Evolutionary conservation across 116 monocot genomes (phyloP).

Genomic region (Papilionanthe hybrid): DNA sequence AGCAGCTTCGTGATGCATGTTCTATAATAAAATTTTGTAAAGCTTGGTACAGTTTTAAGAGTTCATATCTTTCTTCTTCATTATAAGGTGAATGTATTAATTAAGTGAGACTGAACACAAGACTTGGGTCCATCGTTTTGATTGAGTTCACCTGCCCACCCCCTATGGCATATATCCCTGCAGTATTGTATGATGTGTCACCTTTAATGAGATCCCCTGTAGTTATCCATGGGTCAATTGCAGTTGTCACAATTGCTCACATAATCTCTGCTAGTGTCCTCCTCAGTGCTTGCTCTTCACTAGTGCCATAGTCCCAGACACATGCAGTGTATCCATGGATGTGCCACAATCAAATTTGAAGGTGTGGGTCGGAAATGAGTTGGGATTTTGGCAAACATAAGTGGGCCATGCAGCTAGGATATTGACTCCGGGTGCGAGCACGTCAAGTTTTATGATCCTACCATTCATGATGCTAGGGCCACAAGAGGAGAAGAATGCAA

Average conservation of each 20-base stretch:
- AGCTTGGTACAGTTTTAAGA: too few relatives aligned
- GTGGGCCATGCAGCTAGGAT: slow-evolving; percentile 28
- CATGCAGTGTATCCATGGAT: slow-evolving; percentile 34
- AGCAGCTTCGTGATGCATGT: too few relatives aligned
- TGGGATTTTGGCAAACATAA: not conserved
- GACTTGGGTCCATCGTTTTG: slow-evolving; percentile 20
- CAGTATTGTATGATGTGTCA: not conserved
- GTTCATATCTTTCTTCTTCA: too few relatives aligned
- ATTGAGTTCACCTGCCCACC: slow-evolving; percentile 18
- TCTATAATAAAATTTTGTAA: too few relatives aligned
- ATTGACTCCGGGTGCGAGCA: slow-evolving; percentile 27
- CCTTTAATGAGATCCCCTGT: not conserved
- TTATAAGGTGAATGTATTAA: too few relatives aligned
- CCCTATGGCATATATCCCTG: slow-evolving; percentile 9
- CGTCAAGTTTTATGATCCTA: slow-evolving; percentile 30
- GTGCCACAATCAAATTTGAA: slow-evolving; percentile 18
- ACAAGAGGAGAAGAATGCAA: slow-evolving; percentile 24
- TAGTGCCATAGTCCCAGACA: slow-evolving; percentile 10
- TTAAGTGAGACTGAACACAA: slow-evolving; percentile 11
- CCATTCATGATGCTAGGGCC: slow-evolving; percentile 19
- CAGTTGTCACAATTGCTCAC: not conserved
- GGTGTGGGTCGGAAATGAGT: not conserved
- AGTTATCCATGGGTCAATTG: not conserved
- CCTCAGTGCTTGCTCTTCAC: not conserved
- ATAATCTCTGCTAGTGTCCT: not conserved